Percentiles rank a stretch among this genome's conserved stretches.
Evolutionary conservation across 2,329 filamentous ascomycete species (phyloP).

Genomic region (Venturiaceae sp.): DNA sequence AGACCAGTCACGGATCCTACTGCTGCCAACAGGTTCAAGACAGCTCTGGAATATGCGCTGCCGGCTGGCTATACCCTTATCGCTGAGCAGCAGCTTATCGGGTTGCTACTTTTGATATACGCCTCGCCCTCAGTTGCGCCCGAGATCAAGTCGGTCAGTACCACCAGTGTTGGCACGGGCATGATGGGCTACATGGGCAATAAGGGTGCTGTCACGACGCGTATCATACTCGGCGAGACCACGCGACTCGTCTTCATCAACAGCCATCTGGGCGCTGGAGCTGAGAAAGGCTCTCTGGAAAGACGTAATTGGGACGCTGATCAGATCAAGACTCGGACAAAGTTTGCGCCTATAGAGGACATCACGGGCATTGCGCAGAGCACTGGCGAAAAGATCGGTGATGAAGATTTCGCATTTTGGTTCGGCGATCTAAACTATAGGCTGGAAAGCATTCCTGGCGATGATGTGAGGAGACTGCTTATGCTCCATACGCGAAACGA

Average conservation of each 20-base stretch:
- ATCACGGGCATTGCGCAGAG: conserved; percentile 50
- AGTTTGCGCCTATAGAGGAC: conserved; percentile 64
- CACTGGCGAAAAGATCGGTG: conserved; percentile 61
- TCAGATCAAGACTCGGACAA: conserved; percentile 66
- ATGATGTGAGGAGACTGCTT: conserved; percentile 78
- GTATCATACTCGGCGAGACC: conserved; percentile 79
- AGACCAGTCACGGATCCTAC: conserved; percentile 64
- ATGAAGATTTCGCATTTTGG: conserved; percentile 94
- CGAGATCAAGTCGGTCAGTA: conserved; percentile 73
- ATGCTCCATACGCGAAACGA: conserved; percentile 74
- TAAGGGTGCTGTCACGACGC: conserved; percentile 78
- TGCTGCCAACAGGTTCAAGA: conserved; percentile 70
- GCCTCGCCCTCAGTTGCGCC: conserved; percentile 67
- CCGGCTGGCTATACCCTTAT: conserved; percentile 69
- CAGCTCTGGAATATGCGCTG: conserved; percentile 61
- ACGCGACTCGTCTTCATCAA: conserved; percentile 87
- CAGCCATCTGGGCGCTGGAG: conserved; percentile 80
- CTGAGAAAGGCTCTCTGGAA: conserved; percentile 67
- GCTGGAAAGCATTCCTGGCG: conserved; percentile 75
- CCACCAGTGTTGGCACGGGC: conserved; percentile 76
- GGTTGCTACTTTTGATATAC: conserved; percentile 75
- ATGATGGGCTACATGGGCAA: conserved; percentile 91
- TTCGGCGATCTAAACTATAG: conserved; percentile 95
- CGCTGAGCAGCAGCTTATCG: conserved; percentile 75
- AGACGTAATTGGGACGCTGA: conserved; percentile 81